Conservation (phyloP, 768 basidiomycete genomes). For the Boletus rubescentipes region DNA sequence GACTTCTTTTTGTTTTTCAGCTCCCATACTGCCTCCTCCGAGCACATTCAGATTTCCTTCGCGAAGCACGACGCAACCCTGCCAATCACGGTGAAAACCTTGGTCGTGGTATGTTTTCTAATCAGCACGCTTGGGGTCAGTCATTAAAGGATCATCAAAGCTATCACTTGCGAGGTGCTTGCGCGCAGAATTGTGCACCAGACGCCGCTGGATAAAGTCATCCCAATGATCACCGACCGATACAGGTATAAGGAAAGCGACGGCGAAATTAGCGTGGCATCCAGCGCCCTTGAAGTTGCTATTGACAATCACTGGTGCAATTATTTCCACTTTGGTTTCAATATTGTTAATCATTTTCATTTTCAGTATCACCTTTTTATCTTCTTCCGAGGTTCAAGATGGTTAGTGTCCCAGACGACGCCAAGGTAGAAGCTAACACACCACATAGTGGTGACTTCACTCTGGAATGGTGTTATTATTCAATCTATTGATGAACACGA, state of each 20-base stretch:
- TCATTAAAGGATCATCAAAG: slow-evolving; percentile 37
- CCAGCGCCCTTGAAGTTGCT: slow-evolving; percentile 84
- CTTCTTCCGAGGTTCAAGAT: slow-evolving; percentile 82
- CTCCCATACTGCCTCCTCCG: slow-evolving; percentile 80
- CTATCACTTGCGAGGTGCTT: slow-evolving; percentile 80
- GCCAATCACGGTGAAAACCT: slow-evolving; percentile 87
- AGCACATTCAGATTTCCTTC: slow-evolving; percentile 76
- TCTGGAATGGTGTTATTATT: slow-evolving; percentile 83
- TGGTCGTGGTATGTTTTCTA: slow-evolving; percentile 58
- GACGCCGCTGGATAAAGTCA: slow-evolving; percentile 59
- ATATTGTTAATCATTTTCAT: not conserved
- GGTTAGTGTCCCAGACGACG: slow-evolving; percentile 41
- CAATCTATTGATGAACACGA: slow-evolving; percentile 74
- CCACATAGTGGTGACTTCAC: slow-evolving; percentile 63
- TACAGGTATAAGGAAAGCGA: slow-evolving; percentile 71
- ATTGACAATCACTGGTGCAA: slow-evolving; percentile 85
- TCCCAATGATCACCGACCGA: slow-evolving; percentile 73
- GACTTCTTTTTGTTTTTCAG: slow-evolving; percentile 37
- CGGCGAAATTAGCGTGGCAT: slow-evolving; percentile 70
- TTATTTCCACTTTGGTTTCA: not conserved
- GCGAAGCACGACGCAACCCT: slow-evolving; percentile 77
- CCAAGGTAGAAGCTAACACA: slow-evolving; percentile 5
- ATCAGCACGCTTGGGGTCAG: not conserved
- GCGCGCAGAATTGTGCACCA: slow-evolving; percentile 79
- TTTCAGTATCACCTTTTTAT: slow-evolving; percentile 74